Evolutionary conservation across 177 flowering plant genomes (phyloP), one percentile per base, ranked within the genome.

Genomic region (Telopea speciosissima): DNA sequence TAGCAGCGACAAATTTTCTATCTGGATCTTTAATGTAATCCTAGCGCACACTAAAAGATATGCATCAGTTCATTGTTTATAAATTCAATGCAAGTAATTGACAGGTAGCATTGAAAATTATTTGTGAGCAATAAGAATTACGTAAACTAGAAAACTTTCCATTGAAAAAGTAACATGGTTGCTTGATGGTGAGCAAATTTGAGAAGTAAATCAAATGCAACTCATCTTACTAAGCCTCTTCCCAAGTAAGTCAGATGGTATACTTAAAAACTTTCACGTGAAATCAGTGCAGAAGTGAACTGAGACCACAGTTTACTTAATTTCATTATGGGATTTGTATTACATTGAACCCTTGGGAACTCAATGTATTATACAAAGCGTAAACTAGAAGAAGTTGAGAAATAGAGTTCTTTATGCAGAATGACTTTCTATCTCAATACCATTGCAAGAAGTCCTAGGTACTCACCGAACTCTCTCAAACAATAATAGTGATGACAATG

Each of bases 1-100:
- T 82, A 81, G 89, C 95, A 65, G 96, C 97, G 77, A 93, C 99
- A 86, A 96, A 91, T 79, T 84, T 86, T 79, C 92, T 78, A 79
- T 96, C 93, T 60, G 96, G 92, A 81, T 96, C 98, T 85, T 86
- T 90, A 67, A 91, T 80, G 79, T 96, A 93, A 83, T 96, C 98
- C 99, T 96, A 83, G 75, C 66, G 63, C 66, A 65, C 75, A 82
- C 82, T 82, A 82, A 76, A 84, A 78, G 64, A 76, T 85, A 75
- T 82, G 85, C 68, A 80, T 78, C 79, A 77, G 76, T 73, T 65
- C 73, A 77, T 52, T 12, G 54, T 49, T 6, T 13, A 16, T 11
- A 8, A 49, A 49, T 12, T 12, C 54, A 49, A 49, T 49, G 54
- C 54, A 49, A 4, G 19, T 49, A 16, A 49, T 16, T 49, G 54